These are phyloP conservation scores for Calocera cornea DNA, from an alignment of 768 basidiomycete species.

Conservation along the genomic window DNA sequence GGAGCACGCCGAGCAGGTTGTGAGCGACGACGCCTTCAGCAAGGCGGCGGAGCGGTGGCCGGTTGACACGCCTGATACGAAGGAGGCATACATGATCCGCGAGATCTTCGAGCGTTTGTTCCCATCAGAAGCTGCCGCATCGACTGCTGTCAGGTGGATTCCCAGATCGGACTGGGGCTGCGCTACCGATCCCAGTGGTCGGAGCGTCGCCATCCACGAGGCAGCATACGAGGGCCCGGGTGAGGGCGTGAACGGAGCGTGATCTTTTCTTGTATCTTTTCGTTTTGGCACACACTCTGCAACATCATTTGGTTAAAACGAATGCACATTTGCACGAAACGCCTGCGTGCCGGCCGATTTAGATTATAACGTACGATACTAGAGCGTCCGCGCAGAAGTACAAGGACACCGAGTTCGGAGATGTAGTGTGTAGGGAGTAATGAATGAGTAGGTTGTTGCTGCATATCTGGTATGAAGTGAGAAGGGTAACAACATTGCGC, in stretches of 20 bases:
- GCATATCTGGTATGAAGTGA: conserved; percentile 2
- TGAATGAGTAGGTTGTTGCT: conserved; percentile 3
- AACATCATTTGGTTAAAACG: not conserved
- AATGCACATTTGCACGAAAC: conserved; percentile 6
- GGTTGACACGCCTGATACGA: conserved; percentile 76
- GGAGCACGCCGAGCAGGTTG: conserved; percentile 56
- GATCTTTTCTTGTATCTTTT: not conserved
- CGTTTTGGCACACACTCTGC: not conserved
- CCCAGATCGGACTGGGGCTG: conserved; percentile 97
- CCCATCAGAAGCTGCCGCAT: conserved; percentile 72
- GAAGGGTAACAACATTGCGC: not conserved
- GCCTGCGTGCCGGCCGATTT: not conserved
- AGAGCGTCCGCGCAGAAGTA: not conserved
- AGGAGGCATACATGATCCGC: conserved; percentile 88
- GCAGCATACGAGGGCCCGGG: conserved; percentile 51
- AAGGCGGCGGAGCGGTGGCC: conserved; percentile 63
- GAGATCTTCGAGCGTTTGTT: conserved; percentile 86
- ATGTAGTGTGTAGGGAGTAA: conserved; percentile 5
- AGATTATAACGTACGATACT: conserved; percentile 6
- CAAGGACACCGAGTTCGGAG: not conserved
- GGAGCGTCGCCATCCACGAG: conserved; percentile 91
- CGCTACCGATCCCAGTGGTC: conserved; percentile 81
- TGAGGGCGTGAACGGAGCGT: not conserved
- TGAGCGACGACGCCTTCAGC: conserved; percentile 73
- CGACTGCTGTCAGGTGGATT: conserved; percentile 90